Conservation (phyloP, 139 green algal species). For the Zygnema cylindricum region DNA sequence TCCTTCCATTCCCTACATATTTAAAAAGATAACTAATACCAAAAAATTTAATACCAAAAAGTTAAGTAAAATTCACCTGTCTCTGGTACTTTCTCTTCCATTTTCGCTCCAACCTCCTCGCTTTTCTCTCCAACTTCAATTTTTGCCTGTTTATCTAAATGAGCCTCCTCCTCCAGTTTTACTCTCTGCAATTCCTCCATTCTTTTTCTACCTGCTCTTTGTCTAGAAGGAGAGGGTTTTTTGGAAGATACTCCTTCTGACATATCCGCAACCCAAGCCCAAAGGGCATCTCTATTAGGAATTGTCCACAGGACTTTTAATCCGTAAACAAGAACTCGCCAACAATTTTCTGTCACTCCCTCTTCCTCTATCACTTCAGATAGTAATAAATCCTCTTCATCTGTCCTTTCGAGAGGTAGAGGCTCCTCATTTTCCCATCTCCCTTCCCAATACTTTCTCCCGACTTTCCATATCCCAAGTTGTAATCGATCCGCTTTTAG, state of each 20-base stretch:
- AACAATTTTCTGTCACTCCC: constrained; percentile 46
- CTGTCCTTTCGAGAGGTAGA: neutral
- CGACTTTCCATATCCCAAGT: constrained; percentile 28
- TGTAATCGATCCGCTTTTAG: constrained; percentile 15
- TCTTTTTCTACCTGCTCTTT: constrained; percentile 21
- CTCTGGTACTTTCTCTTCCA: neutral
- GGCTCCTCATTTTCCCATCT: neutral
- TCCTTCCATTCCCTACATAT: no score
- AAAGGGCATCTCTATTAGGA: constrained; percentile 44
- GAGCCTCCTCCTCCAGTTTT: constrained; percentile 15
- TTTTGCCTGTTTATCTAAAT: neutral
- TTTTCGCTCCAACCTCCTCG: neutral
- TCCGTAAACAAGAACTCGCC: constrained; percentile 25
- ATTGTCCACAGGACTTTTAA: constrained; percentile 52
- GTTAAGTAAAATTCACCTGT: no score
- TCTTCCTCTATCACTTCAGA: neutral
- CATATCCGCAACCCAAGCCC: constrained; percentile 43
- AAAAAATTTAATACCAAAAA: no score
- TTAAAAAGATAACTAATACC: neutral
- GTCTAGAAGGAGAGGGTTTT: constrained; percentile 52
- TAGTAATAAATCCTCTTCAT: neutral
- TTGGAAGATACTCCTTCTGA: neutral
- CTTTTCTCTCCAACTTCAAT: neutral
- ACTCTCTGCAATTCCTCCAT: constrained; percentile 37
- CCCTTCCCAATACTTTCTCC: neutral